A percentile compares a stretch with the other conserved stretches of the same genome.
Conservation (phyloP, 2,329 filamentous ascomycete genomes). For the Talaromyces atroroseus region DNA sequence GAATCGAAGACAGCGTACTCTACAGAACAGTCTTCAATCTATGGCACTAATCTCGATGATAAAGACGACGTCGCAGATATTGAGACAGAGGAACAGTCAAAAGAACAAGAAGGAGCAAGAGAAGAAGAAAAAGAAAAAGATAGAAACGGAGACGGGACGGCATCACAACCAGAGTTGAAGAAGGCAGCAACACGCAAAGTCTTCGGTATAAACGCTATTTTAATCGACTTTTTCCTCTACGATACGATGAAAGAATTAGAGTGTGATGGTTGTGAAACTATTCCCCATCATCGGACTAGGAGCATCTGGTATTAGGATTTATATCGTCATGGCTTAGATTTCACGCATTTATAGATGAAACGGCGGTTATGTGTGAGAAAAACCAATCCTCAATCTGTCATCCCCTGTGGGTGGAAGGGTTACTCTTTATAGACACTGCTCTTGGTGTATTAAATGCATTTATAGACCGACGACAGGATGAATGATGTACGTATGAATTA, state of each 20-base stretch:
- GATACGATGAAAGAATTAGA: conserved; percentile 89
- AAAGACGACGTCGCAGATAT: conserved; percentile 10
- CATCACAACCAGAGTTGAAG: neutral
- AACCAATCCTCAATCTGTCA: neutral
- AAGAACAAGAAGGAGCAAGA: neutral
- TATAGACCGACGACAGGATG: neutral
- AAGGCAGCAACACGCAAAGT: neutral
- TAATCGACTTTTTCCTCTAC: conserved; percentile 97
- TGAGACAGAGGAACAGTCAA: neutral
- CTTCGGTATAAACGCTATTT: conserved; percentile 69
- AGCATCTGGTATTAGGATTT: conserved; percentile 79
- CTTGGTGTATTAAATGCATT: neutral
- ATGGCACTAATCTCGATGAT: neutral
- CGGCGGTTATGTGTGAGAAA: neutral
- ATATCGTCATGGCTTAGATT: neutral
- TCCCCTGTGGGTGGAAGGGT: neutral
- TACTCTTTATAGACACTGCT: neutral
- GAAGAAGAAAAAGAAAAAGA: conserved; percentile 1
- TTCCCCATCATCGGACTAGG: conserved; percentile 82
- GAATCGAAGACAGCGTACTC: conserved; percentile 31
- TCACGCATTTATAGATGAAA: neutral
- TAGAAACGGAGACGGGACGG: neutral
- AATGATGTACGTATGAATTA: too few relatives aligned
- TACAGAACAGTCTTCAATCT: conserved; percentile 4
- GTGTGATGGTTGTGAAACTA: conserved; percentile 46